Conservation (phyloP, 108 stramenopile genomes). For the Cyclotella cryptica region DNA sequence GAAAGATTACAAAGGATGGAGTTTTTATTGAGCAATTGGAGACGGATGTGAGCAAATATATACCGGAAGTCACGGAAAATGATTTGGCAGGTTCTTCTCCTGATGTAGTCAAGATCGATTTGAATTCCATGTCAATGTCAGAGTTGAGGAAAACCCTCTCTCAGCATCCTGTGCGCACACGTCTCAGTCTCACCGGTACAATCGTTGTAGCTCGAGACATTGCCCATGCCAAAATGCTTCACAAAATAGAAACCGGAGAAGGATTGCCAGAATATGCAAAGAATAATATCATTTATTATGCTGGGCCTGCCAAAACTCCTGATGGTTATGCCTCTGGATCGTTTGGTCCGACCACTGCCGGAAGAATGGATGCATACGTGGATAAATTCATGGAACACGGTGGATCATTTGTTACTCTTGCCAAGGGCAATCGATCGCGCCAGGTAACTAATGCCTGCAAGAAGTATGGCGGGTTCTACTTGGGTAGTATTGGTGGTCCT, state of each 20-base stretch:
- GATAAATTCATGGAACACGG: slow-evolving; percentile 93
- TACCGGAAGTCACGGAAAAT: slow-evolving; percentile 92
- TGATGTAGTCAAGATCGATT: slow-evolving; percentile 85
- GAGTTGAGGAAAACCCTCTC: slow-evolving; percentile 84
- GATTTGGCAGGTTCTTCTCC: slow-evolving; percentile 32
- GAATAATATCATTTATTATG: slow-evolving; percentile 96
- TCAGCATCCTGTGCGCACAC: slow-evolving; percentile 86
- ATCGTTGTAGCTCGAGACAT: slow-evolving; percentile 97
- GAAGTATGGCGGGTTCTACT: slow-evolving; percentile 95
- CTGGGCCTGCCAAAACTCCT: slow-evolving; percentile 97
- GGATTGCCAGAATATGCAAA: slow-evolving; percentile 96
- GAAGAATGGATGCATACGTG: slow-evolving; percentile 98
- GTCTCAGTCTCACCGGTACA: slow-evolving; percentile 90
- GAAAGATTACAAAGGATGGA: slow-evolving; percentile 94
- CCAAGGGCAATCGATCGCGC: slow-evolving; percentile 95
- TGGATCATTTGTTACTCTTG: slow-evolving; percentile 92
- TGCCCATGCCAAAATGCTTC: slow-evolving; percentile 96
- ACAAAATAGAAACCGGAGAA: slow-evolving; percentile 91
- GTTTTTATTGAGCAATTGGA: slow-evolving; percentile 95
- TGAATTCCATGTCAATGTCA: slow-evolving; percentile 89
- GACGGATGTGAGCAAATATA: slow-evolving; percentile 89
- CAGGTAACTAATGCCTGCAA: slow-evolving; percentile 96
- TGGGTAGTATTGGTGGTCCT: slow-evolving; percentile 96
- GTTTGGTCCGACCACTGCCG: slow-evolving; percentile 97
- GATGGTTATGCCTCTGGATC: slow-evolving; percentile 95